Evolutionary conservation across 2,329 filamentous ascomycete species (phyloP), one percentile per base, ranked within the genome.

Genomic region (Hymenoscyphus salicellus): DNA sequence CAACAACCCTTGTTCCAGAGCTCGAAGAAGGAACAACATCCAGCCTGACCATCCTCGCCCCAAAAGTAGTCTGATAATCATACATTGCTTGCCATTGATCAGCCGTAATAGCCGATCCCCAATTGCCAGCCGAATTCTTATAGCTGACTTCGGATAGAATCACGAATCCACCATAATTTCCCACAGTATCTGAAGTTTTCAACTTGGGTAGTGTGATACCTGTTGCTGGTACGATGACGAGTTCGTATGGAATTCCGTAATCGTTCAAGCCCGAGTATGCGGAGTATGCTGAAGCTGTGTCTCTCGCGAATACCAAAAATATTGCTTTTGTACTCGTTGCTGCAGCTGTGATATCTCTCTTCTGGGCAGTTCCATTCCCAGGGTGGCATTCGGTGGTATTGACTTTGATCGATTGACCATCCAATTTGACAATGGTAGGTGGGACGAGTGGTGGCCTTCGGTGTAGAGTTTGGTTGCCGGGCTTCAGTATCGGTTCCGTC

Each of bases 211-310:
- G 78, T 20, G 76, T 66, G 11, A 78, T 75, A 17, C 85, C 86
- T 6, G 71, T 71, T 68, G 83, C 77, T 4, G 84, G 84, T 28
- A 88, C 83, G 20, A 82, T 70, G 10, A 86, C 69, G 3, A 80
- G 78, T 69, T 86, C 77, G 70, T 80, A 87, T 1, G 85, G 84
- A 66, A 88, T 87, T 49, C 85, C 85, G 70, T 87, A 87, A 65
- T 79, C 84, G 69, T 84, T 82, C 5, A 88, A 78, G 26, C 85
- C 85, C 16, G 80, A 80, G 41, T 80, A 80, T 23, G 81, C 82
- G 49, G 80, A 80, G 20, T 75, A 75, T n/a, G 82, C 82, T 3
- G 82, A 78, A 32, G 77, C 75, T 41, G 78, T 68, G 71, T 86
- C 83, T 66, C 79, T 78, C 55, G 83, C 84, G 69, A 88, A 78